These are phyloP conservation scores for Aristolochia contorta DNA, from an alignment of 164 flowering plant genomes.

Conservation along the genomic window DNA sequence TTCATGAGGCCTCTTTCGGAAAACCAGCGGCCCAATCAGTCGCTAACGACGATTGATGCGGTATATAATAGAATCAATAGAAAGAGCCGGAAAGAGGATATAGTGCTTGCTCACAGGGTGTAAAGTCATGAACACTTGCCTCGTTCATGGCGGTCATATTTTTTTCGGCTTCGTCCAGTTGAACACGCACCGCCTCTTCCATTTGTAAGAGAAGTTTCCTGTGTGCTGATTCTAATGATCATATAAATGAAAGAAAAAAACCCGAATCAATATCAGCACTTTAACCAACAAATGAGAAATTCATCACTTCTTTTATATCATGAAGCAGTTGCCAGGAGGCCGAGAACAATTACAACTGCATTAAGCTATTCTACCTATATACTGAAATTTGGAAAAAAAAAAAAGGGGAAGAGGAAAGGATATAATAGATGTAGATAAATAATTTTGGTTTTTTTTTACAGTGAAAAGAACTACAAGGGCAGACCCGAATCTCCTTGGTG, in stretches of 20 bases:
- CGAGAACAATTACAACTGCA: constrained; percentile 5
- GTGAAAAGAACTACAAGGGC: too few species aligned
- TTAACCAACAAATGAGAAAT: too few species aligned
- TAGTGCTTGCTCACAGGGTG: too few species aligned
- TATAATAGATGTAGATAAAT: too few species aligned
- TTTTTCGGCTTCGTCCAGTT: constrained; percentile 48
- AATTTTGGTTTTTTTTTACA: too few species aligned
- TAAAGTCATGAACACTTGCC: constrained; percentile 33
- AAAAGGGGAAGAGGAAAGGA: too few species aligned
- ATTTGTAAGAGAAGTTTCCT: constrained; percentile 45
- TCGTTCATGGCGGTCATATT: constrained; percentile 41
- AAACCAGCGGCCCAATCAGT: background rate
- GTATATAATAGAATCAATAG: background rate
- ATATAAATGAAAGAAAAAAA: too few species aligned
- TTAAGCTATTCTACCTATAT: constrained; percentile 2
- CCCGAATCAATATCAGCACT: too few species aligned
- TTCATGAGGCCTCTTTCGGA: too few species aligned
- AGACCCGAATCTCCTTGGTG: constrained; percentile 4
- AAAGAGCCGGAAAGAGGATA: background rate
- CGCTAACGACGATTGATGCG: too few species aligned
- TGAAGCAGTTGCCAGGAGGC: background rate
- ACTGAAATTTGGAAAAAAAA: too few species aligned
- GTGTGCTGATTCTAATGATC: constrained; percentile 48
- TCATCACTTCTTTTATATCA: too few species aligned
- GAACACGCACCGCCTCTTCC: constrained; percentile 45